phyloP scores from a whole-genome alignment of 352 stramenopile genomes.

The Pythium brachiatum region DNA sequence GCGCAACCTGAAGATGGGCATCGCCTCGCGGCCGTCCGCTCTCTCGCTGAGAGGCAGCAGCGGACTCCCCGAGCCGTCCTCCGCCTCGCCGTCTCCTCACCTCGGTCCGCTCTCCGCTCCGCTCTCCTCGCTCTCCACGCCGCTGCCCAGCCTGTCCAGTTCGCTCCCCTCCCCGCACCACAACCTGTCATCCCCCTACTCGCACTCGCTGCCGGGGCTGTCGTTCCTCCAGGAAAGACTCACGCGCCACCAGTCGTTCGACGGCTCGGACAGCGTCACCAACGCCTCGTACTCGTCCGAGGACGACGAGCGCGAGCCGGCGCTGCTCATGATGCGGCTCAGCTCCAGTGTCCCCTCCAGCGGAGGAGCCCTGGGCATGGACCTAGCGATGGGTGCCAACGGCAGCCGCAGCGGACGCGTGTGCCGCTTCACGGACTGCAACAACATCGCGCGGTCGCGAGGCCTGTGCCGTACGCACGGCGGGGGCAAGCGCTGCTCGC shows the following conservation, averaged over 20 bases:
- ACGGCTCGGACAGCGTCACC: conserved; percentile 53
- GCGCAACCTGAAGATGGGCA: conserved; percentile 59
- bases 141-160: conserved; percentile 32
- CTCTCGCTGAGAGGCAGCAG: conserved; percentile 42
- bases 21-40: conserved; percentile 43
- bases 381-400: conserved; percentile 11
- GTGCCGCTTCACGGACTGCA: conserved; percentile 80
- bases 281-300: conserved; percentile 70
- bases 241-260: conserved; percentile 55
- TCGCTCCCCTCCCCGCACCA: conserved; percentile 30
- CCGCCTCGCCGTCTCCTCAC: conserved; percentile 38
- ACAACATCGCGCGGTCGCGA: conserved; percentile 81
- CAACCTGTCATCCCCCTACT: conserved; percentile 45
- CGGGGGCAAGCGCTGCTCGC: conserved; percentile 78
- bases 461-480: conserved; percentile 80
- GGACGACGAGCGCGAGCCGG: conserved; percentile 43
- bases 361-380: conserved; percentile 22
- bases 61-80: conserved; percentile 46
- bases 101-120: conserved; percentile 21
- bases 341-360: conserved; percentile 60
- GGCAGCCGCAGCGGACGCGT: conserved; percentile 60
- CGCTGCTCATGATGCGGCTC: conserved; percentile 53
- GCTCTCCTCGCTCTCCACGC: conserved; percentile 35
- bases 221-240: conserved; percentile 59
- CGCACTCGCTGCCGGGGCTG: conserved; percentile 63